Evolutionary conservation across 2,329 filamentous ascomycete species (phyloP), one percentile per base, ranked within the genome.

Genomic region (Fusarium sp.): DNA sequence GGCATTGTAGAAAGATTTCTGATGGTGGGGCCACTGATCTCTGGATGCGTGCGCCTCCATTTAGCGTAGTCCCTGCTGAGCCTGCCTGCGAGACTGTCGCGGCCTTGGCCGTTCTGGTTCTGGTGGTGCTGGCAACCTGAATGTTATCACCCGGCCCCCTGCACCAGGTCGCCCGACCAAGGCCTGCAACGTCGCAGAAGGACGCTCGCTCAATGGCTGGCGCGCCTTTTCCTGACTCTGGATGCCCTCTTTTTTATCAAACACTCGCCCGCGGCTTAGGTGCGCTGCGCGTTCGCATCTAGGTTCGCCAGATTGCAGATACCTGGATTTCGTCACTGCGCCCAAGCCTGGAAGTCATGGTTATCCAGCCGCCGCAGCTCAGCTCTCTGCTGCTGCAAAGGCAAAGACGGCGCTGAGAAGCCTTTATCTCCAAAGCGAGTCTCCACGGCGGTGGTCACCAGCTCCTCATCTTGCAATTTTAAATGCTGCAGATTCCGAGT

Each of bases 391-490:
- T 67, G 63, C 57, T 63, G 71, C 70, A 70, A 66, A 77, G 75
- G 71, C 70, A 69, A 69, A 77, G 75, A 74, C 73, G 65, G 63
- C 66, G 65, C 65, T 60, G 58, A 69, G 69, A 69, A 74, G 76
- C 69, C 64, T 67, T 58, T 65, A 73, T 74, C 68, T 73, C 75
- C 71, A 75, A 65, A 70, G 74, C 72, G 69, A 63, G 68, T 79
- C 70, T 76, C 76, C 76, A 68, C 62, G 71, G 69, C 65, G 68
- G 74, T 66, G 69, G 74, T 66, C 67, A 71, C 77, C 76, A 73
- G 65, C 74, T 69, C 74, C 57, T 73, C 70, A 67, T 75, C 76
- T 77, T 62, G 77, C 77, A 79, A 79, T 79, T 79, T 70, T 77
- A 77, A 77, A 78, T 70, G 77, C 63, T 77, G 77, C 58, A 76